Base-by-base conservation (phyloP, 2,329 filamentous ascomycete species). In the Cercospora sp. region DNA sequence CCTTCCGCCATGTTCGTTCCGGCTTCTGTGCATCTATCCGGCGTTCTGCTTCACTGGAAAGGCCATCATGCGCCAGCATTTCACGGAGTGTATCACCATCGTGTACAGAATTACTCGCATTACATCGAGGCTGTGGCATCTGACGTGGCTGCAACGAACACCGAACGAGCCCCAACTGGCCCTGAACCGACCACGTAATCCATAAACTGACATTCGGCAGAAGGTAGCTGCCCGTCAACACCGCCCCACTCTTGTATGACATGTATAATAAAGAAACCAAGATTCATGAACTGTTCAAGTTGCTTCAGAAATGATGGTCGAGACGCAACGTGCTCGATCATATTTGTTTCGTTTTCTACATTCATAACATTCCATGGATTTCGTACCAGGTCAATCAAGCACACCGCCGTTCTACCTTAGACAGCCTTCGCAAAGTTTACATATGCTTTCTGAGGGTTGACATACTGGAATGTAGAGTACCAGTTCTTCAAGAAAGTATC, bases 401-500 rank as follows among this genome's bases (percentile, higher is more conserved):
- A 13, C 39, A 42, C 13, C 36, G 28, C 23, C 28, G 12, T 62
- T 39, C 16, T 31, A 10, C 16, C 20, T 42, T 58, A 71, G n/a
- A 66, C 66, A 6, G 70, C 60, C 70, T 73, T 73, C 28, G 72
- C 72, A 66, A 74, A 74, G 53, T 71, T 69, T 9, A 74, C 72
- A 62, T 51, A 71, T n/a, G 69, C 69, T 18, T 58, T 70, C 20
- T 66, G 60, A 20, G 71, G 67, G 31, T 57, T 63, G 9, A 63
- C 65, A 58, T 73, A 73, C 42, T 71, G 67, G 48, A 60, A 73
- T 16, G 69, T 71, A 2, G 67, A 70, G 20, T 72, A 74, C 72
- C 73, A 75, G 65, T 70, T 72, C 69, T 75, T 74, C 13, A 74
- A 53, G 63, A 75, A 75, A 1, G 68, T 67, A 48, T 74, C 72